Percentiles rank a stretch among this genome's conserved stretches.
These are phyloP conservation scores for Arctostaphylos glauca DNA, from an alignment of 148 eudicot genomes.

Conservation along the genomic window DNA sequence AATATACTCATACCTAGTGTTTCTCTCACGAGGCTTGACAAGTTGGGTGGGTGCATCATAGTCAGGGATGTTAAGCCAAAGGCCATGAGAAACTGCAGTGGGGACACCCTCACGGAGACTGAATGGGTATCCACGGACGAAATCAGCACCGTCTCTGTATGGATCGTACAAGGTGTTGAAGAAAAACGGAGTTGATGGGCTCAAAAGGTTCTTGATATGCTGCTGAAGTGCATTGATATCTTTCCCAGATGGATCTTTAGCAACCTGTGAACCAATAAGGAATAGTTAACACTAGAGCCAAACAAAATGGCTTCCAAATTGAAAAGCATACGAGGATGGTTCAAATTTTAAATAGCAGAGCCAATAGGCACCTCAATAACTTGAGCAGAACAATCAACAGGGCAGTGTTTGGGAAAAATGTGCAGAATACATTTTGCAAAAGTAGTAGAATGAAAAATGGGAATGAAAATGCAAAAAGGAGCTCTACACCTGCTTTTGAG, in stretches of 20 bases:
- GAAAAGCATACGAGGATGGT: too few species aligned
- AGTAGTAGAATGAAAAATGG: too few species aligned
- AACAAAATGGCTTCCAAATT: background rate
- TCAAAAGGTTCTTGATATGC: constrained; percentile 68
- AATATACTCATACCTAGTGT: constrained; percentile 50
- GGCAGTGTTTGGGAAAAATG: background rate
- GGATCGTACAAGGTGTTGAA: constrained; percentile 89
- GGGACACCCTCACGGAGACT: constrained; percentile 78
- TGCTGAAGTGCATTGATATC: constrained; percentile 78
- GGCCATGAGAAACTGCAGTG: constrained; percentile 85
- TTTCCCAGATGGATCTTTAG: constrained; percentile 70
- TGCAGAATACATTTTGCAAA: too few species aligned
- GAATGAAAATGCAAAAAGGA: too few species aligned
- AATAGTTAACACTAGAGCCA: constrained; percentile 17
- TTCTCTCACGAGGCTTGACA: constrained; percentile 84
- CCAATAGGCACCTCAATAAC: background rate
- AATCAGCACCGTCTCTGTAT: constrained; percentile 73
- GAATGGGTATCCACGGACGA: constrained; percentile 87
- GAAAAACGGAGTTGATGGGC: constrained; percentile 76
- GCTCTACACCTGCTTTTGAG: too few species aligned
- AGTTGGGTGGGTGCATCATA: constrained; percentile 94
- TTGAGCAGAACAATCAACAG: background rate
- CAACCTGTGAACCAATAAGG: constrained; percentile 47
- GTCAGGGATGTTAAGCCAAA: constrained; percentile 83
- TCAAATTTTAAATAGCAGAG: background rate